Conservation (phyloP, 768 basidiomycete genomes). For the Aureoboletus auriporus region DNA sequence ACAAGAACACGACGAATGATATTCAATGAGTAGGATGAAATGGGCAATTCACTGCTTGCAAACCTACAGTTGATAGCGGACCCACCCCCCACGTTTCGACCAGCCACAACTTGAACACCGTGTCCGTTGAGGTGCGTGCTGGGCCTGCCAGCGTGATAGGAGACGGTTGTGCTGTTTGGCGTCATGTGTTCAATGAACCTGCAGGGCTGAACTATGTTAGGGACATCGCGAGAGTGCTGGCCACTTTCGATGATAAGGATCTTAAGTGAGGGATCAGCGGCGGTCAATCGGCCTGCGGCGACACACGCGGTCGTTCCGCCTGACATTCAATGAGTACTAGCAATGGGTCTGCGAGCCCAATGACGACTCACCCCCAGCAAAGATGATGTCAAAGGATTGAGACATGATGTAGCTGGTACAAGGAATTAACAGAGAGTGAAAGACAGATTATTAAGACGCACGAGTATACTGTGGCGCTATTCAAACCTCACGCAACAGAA, state of each 20-base stretch:
- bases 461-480: not conserved
- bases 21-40: not conserved
- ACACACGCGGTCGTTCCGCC: constrained; percentile 56
- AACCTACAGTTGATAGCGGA: constrained; percentile 56
- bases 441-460: no score
- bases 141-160: constrained; percentile 35
- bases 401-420: not conserved
- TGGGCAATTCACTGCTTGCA: not conserved
- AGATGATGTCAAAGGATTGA: constrained; percentile 45
- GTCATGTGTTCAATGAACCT: constrained; percentile 42
- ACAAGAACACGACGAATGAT: not conserved
- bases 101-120: constrained; percentile 37
- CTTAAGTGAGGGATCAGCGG: constrained; percentile 48
- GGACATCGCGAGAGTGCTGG: constrained; percentile 43
- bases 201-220: constrained; percentile 52
- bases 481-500: no score
- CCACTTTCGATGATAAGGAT: constrained; percentile 64
- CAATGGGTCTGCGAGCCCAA: not conserved
- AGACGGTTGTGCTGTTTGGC: constrained; percentile 39
- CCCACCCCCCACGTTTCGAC: constrained; percentile 57
- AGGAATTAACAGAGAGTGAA: not conserved
- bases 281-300: constrained; percentile 46
- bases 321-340: constrained; percentile 1
- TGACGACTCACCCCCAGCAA: constrained; percentile 46
- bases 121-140: constrained; percentile 46